Percentiles rank a stretch among this genome's conserved stretches.
Conservation (phyloP, 208 protist species). For the Wallacemonas collosoma region DNA sequence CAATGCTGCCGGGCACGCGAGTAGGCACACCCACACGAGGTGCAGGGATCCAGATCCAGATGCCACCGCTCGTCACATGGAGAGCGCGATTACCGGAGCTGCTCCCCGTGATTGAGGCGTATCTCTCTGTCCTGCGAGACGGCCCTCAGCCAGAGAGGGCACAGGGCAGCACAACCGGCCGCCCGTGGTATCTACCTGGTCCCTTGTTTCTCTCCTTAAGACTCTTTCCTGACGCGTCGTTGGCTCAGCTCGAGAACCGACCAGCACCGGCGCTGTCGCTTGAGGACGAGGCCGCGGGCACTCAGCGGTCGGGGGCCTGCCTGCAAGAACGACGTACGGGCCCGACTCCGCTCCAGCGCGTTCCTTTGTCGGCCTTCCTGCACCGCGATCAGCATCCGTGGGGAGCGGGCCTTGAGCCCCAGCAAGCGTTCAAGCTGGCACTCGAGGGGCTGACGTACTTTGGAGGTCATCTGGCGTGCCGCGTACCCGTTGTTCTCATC, state of each 20-base stretch:
- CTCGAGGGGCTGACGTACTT: constrained; percentile 27
- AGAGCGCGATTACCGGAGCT: background rate
- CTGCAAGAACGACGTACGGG: constrained; percentile 20
- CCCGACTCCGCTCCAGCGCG: constrained; percentile 31
- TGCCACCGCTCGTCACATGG: constrained; percentile 56
- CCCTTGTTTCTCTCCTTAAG: constrained; percentile 42
- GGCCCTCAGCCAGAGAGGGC: no score
- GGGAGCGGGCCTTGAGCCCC: constrained; percentile 30
- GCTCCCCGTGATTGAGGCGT: background rate
- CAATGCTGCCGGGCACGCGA: background rate
- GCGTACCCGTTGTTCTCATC: constrained; percentile 39
- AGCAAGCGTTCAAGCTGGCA: constrained; percentile 23
- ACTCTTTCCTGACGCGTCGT: constrained; percentile 50
- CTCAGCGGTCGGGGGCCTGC: background rate
- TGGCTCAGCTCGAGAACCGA: constrained; percentile 24
- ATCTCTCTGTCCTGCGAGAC: constrained; percentile 1
- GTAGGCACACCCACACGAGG: background rate
- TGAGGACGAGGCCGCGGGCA: background rate
- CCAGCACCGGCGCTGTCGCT: background rate
- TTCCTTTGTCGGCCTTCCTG: constrained; percentile 6
- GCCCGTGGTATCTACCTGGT: background rate
- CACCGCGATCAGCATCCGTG: constrained; percentile 30
- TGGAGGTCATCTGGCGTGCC: constrained; percentile 17
- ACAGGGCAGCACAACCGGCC: background rate
- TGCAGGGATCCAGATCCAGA: constrained; percentile 39